Evolutionary conservation across 352 stramenopile genomes (phyloP), one percentile per base, ranked within the genome.

Genomic region (Detonula confervacea): DNA sequence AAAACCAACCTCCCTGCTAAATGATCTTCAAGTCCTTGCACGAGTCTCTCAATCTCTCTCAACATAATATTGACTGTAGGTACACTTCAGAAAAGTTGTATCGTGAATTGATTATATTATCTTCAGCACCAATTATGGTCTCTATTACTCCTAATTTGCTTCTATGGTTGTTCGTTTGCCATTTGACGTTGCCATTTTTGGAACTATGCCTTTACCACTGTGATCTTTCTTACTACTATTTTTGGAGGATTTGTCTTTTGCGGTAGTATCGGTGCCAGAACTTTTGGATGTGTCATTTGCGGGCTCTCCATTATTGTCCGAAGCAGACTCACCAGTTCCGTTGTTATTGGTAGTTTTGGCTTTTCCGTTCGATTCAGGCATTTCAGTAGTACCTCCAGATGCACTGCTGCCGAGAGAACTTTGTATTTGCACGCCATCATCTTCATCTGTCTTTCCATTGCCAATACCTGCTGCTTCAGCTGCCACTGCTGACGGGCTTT

Each of bases 91-190:
- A n/a, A n/a, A n/a, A n/a, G n/a, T n/a, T n/a, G n/a, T n/a, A n/a
- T n/a, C n/a, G n/a, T n/a, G n/a, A n/a, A n/a, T n/a, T n/a, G n/a
- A n/a, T n/a, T n/a, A n/a, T n/a, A n/a, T n/a, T n/a, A n/a, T n/a
- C n/a, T n/a, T n/a, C n/a, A n/a, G n/a, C n/a, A n/a, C n/a, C n/a
- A n/a, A n/a, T n/a, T n/a, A n/a, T n/a, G n/a, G n/a, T 57, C 30
- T 62, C 22, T 29, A 44, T 60, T 33, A 12, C 8, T n/a, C 8
- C 49, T 63, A 66, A 59, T 74, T 64, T 42, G 33, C 52, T 65
- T 74, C 51, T 64, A 74, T 74, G 9, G 62, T 72, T 74, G 51
- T 66, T 73, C 65, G 27, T 9, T 73, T 73, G 33, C 56, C 39
- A 47, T 56, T 73, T 18, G 54, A 59, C 57, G 33, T 64, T 1